Percentiles rank a stretch among this genome's conserved stretches.
These are phyloP conservation scores for Magnaporthiopsis incrustans DNA, from an alignment of 2,329 filamentous ascomycete species.

Conservation along the genomic window DNA sequence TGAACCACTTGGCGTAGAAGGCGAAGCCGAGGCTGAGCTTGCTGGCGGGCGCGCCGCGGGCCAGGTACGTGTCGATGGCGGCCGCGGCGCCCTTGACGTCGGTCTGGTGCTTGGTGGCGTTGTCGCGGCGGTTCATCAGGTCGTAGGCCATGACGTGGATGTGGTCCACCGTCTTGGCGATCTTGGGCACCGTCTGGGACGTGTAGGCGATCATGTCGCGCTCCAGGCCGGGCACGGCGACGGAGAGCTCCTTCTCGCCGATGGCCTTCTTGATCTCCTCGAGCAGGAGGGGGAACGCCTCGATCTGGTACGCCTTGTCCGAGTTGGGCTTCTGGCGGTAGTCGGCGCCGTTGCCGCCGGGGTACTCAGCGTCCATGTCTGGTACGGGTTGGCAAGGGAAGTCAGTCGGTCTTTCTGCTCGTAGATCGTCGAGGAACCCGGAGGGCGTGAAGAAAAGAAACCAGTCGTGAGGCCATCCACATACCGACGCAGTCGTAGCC, in stretches of 20 bases:
- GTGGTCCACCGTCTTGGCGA: slow-evolving; percentile 53
- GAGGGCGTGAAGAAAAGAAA: too few relatives aligned
- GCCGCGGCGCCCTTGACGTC: slow-evolving; percentile 48
- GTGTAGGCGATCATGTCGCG: slow-evolving; percentile 63
- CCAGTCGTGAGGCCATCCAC: slow-evolving; percentile 13
- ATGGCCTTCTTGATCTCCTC: slow-evolving; percentile 43
- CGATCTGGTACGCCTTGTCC: slow-evolving; percentile 51
- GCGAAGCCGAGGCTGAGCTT: slow-evolving; percentile 57
- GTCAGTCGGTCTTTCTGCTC: not conserved
- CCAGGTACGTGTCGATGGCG: slow-evolving; percentile 51
- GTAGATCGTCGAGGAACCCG: not conserved
- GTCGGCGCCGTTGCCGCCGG: slow-evolving; percentile 60
- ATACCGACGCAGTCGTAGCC: slow-evolving; percentile 54
- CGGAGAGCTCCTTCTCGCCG: slow-evolving; percentile 54
- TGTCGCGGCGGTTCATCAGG: slow-evolving; percentile 61
- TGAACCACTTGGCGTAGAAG: slow-evolving; percentile 61
- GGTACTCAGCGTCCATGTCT: slow-evolving; percentile 61
- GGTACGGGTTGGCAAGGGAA: not conserved
- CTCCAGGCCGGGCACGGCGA: slow-evolving; percentile 58
- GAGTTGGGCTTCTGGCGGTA: slow-evolving; percentile 58
- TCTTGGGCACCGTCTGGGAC: slow-evolving; percentile 44
- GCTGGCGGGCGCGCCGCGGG: slow-evolving; percentile 38
- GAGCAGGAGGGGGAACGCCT: slow-evolving; percentile 55
- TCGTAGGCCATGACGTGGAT: slow-evolving; percentile 66
- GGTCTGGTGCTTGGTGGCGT: slow-evolving; percentile 54